Evolutionary conservation across 1,284 basidiomycete genomes (phyloP).

Genomic region (Ceratobasidium sp.): DNA sequence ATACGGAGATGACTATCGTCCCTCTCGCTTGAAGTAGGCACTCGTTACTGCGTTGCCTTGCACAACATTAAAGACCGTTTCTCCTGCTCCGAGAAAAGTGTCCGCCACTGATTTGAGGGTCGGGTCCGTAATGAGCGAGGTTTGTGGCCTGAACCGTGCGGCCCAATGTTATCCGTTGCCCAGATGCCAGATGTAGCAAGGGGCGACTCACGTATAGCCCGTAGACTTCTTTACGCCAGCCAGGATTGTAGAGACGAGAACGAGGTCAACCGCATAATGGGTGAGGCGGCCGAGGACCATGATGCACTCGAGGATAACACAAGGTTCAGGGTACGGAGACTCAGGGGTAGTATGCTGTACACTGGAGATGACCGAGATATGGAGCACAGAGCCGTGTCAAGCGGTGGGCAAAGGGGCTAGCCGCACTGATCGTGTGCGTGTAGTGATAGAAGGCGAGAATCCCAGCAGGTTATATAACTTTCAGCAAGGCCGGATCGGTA

Average conservation of each 20-base stretch:
- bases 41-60: slow-evolving; percentile 83
- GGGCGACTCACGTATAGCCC: slow-evolving; percentile 77
- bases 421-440: not conserved
- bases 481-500: not conserved
- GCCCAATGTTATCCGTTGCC: slow-evolving; percentile 11
- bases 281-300: slow-evolving; percentile 83
- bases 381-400: not conserved
- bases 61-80: slow-evolving; percentile 84
- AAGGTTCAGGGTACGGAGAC: not conserved
- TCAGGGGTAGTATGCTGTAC: not conserved
- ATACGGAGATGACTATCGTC: slow-evolving; percentile 10
- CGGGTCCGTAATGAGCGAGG: slow-evolving; percentile 72
- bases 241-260: slow-evolving; percentile 85
- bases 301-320: slow-evolving; percentile 41
- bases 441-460: slow-evolving; percentile 1
- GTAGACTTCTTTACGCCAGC: slow-evolving; percentile 92
- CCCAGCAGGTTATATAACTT: not conserved
- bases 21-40: slow-evolving; percentile 62
- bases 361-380: slow-evolving; percentile 9
- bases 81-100: slow-evolving; percentile 84
- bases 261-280: slow-evolving; percentile 86
- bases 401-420: not conserved
- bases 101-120: slow-evolving; percentile 78
- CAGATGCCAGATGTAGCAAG: not conserved
- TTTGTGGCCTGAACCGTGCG: slow-evolving; percentile 63